Base-by-base conservation (phyloP, 331 rosid species). In the Stylosanthes scabra region DNA sequence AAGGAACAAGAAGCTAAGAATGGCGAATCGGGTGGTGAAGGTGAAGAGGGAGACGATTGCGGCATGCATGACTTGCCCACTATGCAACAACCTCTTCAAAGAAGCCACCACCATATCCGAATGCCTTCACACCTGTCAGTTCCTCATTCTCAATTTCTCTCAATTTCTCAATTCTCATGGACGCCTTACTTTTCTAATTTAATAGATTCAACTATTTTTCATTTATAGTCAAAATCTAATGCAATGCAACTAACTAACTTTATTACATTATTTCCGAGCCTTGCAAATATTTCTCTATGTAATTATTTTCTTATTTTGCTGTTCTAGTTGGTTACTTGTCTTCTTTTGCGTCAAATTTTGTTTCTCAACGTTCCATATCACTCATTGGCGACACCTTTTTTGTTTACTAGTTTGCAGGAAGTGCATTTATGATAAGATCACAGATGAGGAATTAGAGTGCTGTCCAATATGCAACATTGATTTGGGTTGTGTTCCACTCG, bases 71-170 rank as follows among this genome's bases (percentile, higher is more conserved):
- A 94, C 93, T 71, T 94, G 99, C 74, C 92, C 96, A 15, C 90
- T 94, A 9, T 94, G 97, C 72, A 51, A 88, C 65, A 85, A 88
- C 68, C 72, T 94, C 47, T 90, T 85, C 75, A 85, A 64, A 37
- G 97, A 91, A 65, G 97, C 99, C 56, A 94, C 99, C 44, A 91
- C 99, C 68, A 90, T 94, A 72, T 85, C 97, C 29, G 96, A 89
- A 84, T 94, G 99, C 50, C 97, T 94, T 66, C 99, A 94, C 78
- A 91, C 99, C 82, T 91, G 99, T 94, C 74, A 91, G 97, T 42
- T 8, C 2, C 9, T 62, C 6, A 4, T 1, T 49, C 29, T 0
- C 2, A 79, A 59, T 73, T 74, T 62, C 70, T 44, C 64, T 44
- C 28, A 13, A 72, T 85, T 86, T 76, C 56, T n/a, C 54, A 9